These are phyloP conservation scores for Colletotrichum godetiae DNA, from an alignment of 2,329 filamentous ascomycete species.

Conservation along the genomic window DNA sequence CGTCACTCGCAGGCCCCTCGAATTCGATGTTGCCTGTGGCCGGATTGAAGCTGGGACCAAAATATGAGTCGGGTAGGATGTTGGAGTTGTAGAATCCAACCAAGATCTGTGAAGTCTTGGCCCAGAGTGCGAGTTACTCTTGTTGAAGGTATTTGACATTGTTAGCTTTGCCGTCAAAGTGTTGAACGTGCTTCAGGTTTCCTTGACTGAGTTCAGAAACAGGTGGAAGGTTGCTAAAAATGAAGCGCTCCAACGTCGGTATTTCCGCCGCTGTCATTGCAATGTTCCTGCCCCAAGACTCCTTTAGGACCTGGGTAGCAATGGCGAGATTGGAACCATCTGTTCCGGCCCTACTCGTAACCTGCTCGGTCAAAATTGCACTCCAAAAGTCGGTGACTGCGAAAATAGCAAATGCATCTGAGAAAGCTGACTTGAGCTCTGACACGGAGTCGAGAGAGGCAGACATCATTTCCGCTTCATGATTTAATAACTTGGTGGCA, in stretches of 20 bases:
- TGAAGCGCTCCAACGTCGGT: conserved; percentile 3
- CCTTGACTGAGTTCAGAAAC: conserved; percentile 2
- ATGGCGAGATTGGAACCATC: conserved; percentile 36
- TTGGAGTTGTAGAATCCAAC: conserved; percentile 23
- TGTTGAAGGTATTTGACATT: background rate
- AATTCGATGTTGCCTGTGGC: background rate
- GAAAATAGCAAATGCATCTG: conserved; percentile 62
- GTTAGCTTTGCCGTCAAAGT: conserved; percentile 25
- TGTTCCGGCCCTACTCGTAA: conserved; percentile 40
- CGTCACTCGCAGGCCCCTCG: background rate
- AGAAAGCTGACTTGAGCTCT: conserved; percentile 53
- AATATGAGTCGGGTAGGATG: background rate
- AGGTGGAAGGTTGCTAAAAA: conserved; percentile 13
- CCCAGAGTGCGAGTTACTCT: background rate
- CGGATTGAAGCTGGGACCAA: background rate
- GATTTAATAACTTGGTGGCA: conserved; percentile 50
- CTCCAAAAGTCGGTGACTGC: conserved; percentile 67
- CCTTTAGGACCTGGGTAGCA: conserved; percentile 59
- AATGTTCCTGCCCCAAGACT: conserved; percentile 64
- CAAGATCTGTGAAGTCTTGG: conserved; percentile 12
- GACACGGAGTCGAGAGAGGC: conserved; percentile 55
- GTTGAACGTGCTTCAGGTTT: conserved; percentile 5
- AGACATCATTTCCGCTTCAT: conserved; percentile 54
- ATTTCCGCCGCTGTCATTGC: conserved; percentile 59
- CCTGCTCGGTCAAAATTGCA: conserved; percentile 55